Evolutionary conservation across 805 yeast genomes (phyloP), one percentile per base, ranked within the genome.

Genomic region (Yamadazyma akitaensis): DNA sequence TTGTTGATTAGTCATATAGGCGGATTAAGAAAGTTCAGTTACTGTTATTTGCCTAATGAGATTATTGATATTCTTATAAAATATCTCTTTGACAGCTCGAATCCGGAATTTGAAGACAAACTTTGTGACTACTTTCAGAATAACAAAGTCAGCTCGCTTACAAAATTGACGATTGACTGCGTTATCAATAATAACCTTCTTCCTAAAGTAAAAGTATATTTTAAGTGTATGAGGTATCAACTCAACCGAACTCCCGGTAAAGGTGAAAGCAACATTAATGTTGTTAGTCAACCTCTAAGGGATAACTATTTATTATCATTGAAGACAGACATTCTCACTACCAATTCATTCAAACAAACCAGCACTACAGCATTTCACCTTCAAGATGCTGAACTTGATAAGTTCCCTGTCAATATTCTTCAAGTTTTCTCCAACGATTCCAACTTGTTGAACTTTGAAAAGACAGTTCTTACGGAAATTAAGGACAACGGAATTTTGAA

Each of bases 1-100:
- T 50, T 66, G 4, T 53, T 72, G 2, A 59, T 72, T 10, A 64
- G 68, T 10, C 59, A 60, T 42, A 63, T 70, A 9, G 76, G 76
- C 2, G 77, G 76, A 2, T 58, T 72, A 17, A 59, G 77, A 30
- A 69, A 66, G 45, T 66, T 62, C 50, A 53, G 72, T 8, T 68
- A 70, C 51, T 71, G 75, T 45, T 54, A 59, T 18, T 55, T 72
- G 13, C 68, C 75, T n/a, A 70, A 67, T 49, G 47, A 56, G 2
- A 47, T 61, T 11, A 53, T 58, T 6, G 55, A 60, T 33, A 35
- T 50, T 12, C 53, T 72, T 19, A 39, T 63, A 11, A 42, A 49
- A 11, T 62, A 59, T 41, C 51, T 68, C 35, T 37, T 40, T 17
- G 53, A 61, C 30, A 31, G 13, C 24, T 31, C 24, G 5, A 31